Evolutionary conservation across 257 asterid species (phyloP).

Genomic region (Anisodus tanguticus): DNA sequence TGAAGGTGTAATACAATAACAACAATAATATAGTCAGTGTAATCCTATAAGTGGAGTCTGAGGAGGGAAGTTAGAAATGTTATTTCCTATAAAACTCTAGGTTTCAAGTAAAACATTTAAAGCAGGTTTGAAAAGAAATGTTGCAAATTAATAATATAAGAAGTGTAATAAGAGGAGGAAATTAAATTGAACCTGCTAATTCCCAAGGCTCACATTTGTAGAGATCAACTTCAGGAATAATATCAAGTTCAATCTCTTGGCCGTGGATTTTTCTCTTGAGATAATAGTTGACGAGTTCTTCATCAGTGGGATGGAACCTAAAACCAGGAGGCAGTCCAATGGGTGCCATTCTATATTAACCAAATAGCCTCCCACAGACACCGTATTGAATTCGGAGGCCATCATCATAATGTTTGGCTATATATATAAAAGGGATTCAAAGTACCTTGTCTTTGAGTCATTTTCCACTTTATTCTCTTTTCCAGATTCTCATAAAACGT

Average conservation of each 20-base stretch:
- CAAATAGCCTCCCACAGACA: background rate
- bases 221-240: slow-evolving; percentile 95
- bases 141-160: background rate
- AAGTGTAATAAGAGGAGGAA: background rate
- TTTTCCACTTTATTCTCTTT: slow-evolving; percentile 76
- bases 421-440: slow-evolving; percentile 59
- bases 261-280: slow-evolving; percentile 89
- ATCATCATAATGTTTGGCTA: background rate
- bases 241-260: slow-evolving; percentile 83
- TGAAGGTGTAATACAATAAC: too few species aligned
- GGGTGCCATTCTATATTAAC: slow-evolving; percentile 63
- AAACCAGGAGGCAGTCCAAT: slow-evolving; percentile 97
- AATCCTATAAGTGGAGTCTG: too few species aligned
- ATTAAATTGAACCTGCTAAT: slow-evolving; percentile 62
- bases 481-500: slow-evolving; percentile 85
- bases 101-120: too few species aligned
- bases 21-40: too few species aligned
- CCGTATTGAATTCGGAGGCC: background rate
- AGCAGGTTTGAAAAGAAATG: background rate
- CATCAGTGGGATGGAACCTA: slow-evolving; percentile 95
- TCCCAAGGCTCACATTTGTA: slow-evolving; percentile 99
- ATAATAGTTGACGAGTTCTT: slow-evolving; percentile 90
- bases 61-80: too few species aligned
- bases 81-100: too few species aligned
- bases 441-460: slow-evolving; percentile 88